Percentiles rank a stretch among this genome's conserved stretches.
phyloP scores from a whole-genome alignment of 2,329 filamentous ascomycete species.

The Calonectria ilicicola region DNA sequence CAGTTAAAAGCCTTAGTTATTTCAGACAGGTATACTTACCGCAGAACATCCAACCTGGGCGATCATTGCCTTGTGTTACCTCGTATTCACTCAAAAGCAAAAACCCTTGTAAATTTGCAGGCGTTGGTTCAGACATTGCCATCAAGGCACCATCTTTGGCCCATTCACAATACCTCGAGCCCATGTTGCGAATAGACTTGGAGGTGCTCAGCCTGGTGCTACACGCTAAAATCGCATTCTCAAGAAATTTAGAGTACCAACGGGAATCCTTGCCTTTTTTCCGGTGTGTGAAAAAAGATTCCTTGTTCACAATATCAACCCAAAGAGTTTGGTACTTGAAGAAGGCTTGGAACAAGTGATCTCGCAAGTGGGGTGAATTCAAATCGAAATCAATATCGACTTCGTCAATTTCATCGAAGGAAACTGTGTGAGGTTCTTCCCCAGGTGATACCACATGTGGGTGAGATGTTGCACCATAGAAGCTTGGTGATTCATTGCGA shows the following conservation, averaged over 20 bases:
- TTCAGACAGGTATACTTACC: not conserved
- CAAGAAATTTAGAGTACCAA: conserved; percentile 26
- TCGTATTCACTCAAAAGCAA: conserved; percentile 24
- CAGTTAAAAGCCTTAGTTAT: not conserved
- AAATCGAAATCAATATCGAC: conserved; percentile 21
- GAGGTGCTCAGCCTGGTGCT: conserved; percentile 20
- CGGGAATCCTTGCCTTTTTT: not conserved
- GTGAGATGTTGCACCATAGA: conserved; percentile 25
- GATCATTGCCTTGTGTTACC: conserved; percentile 24
- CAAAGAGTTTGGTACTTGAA: conserved; percentile 26
- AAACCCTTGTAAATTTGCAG: conserved; percentile 25
- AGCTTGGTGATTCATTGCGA: conserved; percentile 2
- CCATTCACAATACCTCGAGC: conserved; percentile 10
- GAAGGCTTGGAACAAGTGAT: conserved; percentile 17
- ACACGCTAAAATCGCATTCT: conserved; percentile 24
- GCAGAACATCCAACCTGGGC: conserved; percentile 27
- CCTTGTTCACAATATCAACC: conserved; percentile 25
- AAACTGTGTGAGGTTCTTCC: not conserved
- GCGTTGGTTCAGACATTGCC: conserved; percentile 25
- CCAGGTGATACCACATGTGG: conserved; percentile 19
- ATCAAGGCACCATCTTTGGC: conserved; percentile 7
- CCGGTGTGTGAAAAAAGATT: conserved; percentile 2
- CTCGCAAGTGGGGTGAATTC: conserved; percentile 6
- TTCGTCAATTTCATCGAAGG: not conserved
- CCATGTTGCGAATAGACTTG: conserved; percentile 21